Conservation (phyloP, 345 rosid species). For the Salix suchowensis region DNA sequence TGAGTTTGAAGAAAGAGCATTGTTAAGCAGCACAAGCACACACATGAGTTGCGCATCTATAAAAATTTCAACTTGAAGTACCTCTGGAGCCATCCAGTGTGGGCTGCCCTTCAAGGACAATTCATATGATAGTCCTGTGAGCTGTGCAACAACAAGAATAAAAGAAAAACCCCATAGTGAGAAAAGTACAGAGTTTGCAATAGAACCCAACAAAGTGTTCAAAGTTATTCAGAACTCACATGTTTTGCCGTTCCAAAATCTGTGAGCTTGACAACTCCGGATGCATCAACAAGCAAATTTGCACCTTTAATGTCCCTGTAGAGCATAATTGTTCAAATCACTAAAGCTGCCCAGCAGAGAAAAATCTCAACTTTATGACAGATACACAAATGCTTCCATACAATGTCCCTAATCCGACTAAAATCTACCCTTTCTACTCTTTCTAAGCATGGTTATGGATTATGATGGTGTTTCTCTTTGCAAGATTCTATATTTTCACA, state of each 20-base stretch:
- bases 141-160: constrained; percentile 31
- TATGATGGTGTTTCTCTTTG: neutral
- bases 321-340: constrained; percentile 15
- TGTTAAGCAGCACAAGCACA: neutral
- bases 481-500: neutral
- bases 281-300: constrained; percentile 63
- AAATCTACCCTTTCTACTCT: neutral
- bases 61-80: constrained; percentile 14
- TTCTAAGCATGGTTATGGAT: neutral
- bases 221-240: constrained; percentile 33
- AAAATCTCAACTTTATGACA: neutral
- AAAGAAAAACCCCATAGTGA: neutral
- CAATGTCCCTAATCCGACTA: neutral
- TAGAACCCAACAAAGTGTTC: neutral
- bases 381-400: neutral
- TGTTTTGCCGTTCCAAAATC: constrained; percentile 82
- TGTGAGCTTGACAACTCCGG: constrained; percentile 61
- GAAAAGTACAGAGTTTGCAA: neutral
- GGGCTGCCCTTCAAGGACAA: constrained; percentile 75
- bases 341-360: neutral
- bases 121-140: constrained; percentile 44
- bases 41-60: neutral
- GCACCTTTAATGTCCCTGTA: constrained; percentile 78
- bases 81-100: constrained; percentile 91
- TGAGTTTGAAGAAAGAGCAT: neutral